Evolutionary conservation across 495 filamentous ascomycete genomes (phyloP).

Genomic region (Daldinia childiae): DNA sequence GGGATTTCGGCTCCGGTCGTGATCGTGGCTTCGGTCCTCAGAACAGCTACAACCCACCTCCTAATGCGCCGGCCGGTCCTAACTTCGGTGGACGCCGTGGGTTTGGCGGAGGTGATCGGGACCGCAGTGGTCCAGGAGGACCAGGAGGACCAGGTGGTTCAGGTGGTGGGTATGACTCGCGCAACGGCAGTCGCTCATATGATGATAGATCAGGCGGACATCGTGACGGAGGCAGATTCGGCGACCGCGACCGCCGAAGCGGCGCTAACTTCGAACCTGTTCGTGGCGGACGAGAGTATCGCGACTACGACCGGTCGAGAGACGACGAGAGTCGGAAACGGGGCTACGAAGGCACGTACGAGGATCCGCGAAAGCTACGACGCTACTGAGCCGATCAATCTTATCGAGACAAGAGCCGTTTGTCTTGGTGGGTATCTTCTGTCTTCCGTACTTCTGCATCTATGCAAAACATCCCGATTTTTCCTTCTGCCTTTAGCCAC

Average conservation of each 20-base stretch:
- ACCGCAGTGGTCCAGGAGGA: constrained; percentile 58
- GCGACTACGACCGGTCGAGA: constrained; percentile 53
- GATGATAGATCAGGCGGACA: constrained; percentile 67
- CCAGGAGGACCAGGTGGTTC: constrained; percentile 44
- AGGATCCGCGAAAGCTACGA: constrained; percentile 81
- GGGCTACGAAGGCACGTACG: constrained; percentile 73
- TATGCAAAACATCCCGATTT: constrained; percentile 33
- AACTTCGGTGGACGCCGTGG: constrained; percentile 69
- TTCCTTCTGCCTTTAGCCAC: constrained; percentile 64
- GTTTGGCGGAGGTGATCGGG: constrained; percentile 58
- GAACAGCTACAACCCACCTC: constrained; percentile 64
- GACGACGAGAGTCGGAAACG: constrained; percentile 70
- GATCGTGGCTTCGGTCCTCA: constrained; percentile 66
- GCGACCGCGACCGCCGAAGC: constrained; percentile 65
- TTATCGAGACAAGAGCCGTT: constrained; percentile 49
- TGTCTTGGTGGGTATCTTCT: constrained; percentile 59
- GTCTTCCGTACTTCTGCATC: constrained; percentile 47
- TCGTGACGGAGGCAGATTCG: constrained; percentile 62
- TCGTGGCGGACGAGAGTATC: constrained; percentile 61
- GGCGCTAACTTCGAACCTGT: constrained; percentile 77
- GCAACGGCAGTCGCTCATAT: constrained; percentile 68
- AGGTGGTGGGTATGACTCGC: constrained; percentile 68
- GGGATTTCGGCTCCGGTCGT: constrained; percentile 65
- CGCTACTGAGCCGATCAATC: constrained; percentile 67
- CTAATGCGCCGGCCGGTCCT: constrained; percentile 84